Evolutionary conservation across 2,329 filamentous ascomycete species (phyloP), one percentile per base, ranked within the genome.

Genomic region (Fusarium acutatum): DNA sequence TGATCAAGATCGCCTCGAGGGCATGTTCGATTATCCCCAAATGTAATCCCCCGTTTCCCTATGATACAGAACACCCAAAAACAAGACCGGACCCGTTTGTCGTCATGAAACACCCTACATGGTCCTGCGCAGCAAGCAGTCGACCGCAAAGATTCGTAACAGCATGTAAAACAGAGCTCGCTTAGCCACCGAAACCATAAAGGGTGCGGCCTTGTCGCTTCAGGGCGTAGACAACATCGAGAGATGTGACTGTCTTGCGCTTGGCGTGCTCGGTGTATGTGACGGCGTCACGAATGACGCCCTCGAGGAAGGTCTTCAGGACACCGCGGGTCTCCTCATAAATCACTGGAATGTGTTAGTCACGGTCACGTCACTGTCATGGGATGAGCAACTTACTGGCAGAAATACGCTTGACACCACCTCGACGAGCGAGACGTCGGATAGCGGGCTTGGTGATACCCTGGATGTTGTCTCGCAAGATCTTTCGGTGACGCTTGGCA

Each of bases 391-490:
- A 87, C 89, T 84, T 90, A 94, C 92, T 97, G 84, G 95, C 95
- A 82, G 95, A 97, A 82, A 98, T 98, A 97, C 95, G 95, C 94
- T 98, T 98, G 90, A 98, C 95, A 96, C 95, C 95, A 87, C 95
- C 95, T 96, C 95, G 95, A 87, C 95, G 95, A 77, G 95, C 95
- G 84, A 98, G 95, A 96, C 95, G 95, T 82, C 95, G 93, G 87
- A 98, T 98, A 80, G 95, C 95, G 81, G 95, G 95, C 93, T 98
- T 98, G 83, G 95, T 98, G 84, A 98, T 98, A 87, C 95, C 95
- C 89, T 98, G 95, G 84, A 98, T 98, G 93, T 97, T 98, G 93
- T 97, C 95, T 87, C 95, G 95, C 86, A 98, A 90, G 89, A 98
- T 98, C 94, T 98, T 98, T 83, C 96, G 92, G 89, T 98, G 95